A percentile compares a stretch with the other conserved stretches of the same genome.
Evolutionary conservation across 2,329 filamentous ascomycete species (phyloP).

Genomic region (Leptographium wingfieldii): DNA sequence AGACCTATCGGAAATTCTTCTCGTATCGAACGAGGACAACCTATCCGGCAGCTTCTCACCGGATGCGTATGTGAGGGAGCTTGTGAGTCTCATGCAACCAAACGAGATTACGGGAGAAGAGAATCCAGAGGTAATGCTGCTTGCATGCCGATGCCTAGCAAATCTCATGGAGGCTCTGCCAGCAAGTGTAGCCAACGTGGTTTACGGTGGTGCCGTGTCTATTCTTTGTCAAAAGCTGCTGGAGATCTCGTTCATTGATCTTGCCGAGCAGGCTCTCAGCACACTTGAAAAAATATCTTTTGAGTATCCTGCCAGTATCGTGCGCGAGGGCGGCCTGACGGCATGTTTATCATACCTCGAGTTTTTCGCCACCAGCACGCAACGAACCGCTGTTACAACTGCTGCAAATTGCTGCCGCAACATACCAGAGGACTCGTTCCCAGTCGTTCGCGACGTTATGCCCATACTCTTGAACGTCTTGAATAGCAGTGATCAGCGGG

Average conservation of each 20-base stretch:
- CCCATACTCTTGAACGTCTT: conserved; percentile 84
- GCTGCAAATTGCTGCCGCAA: conserved; percentile 98
- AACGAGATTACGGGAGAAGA: conserved; percentile 72
- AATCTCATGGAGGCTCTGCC: conserved; percentile 97
- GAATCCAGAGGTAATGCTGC: conserved; percentile 92
- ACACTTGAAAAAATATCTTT: conserved; percentile 95
- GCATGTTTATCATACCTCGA: conserved; percentile 95
- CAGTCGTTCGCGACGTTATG: conserved; percentile 90
- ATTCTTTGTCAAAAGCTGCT: conserved; percentile 89
- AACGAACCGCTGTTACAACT: conserved; percentile 90
- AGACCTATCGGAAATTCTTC: conserved; percentile 81
- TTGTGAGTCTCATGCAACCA: conserved; percentile 83
- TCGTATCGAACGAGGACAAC: conserved; percentile 95
- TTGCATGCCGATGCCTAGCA: conserved; percentile 88
- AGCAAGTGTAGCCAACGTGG: conserved; percentile 84
- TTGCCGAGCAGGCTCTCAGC: conserved; percentile 92
- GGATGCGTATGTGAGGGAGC: conserved; percentile 88
- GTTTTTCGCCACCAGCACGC: conserved; percentile 94
- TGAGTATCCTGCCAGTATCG: conserved; percentile 89
- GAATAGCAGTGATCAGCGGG: conserved; percentile 84
- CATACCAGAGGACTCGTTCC: conserved; percentile 86
- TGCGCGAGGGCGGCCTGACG: conserved; percentile 85
- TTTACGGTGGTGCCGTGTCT: conserved; percentile 93
- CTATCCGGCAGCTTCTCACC: conserved; percentile 89
- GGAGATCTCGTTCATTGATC: conserved; percentile 92